Base-by-base conservation (phyloP, 345 rosid species). In the Geranium brycei region DNA sequence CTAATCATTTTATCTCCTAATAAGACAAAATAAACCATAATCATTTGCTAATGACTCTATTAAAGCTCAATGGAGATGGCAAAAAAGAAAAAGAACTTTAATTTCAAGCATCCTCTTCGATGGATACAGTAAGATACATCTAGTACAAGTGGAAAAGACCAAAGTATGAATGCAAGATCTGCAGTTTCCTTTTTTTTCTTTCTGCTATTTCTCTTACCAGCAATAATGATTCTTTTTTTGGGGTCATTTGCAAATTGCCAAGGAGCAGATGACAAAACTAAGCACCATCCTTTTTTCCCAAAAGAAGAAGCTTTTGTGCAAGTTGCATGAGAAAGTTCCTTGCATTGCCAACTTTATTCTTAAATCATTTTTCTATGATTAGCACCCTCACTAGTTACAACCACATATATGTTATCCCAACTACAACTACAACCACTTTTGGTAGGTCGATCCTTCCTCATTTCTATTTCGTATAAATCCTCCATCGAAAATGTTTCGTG, bases 271-370 rank as follows among this genome's bases (percentile, higher is more conserved):
- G 80, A 75, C 80, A 79, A 76, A 77, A 65, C 40, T 17, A 38
- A 62, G 66, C 73, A 69, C 65, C 73, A 19, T 18, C 65, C 53
- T 76, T 74, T 70, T 41, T 7, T 58, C 17, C 51, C 66, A 51
- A 68, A 64, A 67, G 68, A 30, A 69, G 31, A 28, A 51, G 59
- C 62, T 72, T 66, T 73, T 73, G 66, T 35, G 66, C 84, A 76
- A 78, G 63, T 80, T 78, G 82, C 72, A 67, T 51, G 41, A 31
- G 67, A 78, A 75, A 65, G 72, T 64, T 65, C 31, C 53, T 55
- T 58, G 51, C 38, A 51, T 58, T 61, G 51, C 47, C 17, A 61
- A 51, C 78, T 77, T 77, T 77, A 79, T 81, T 79, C 81, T 62
- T 58, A 17, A 35, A 35, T 35, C 41, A 35, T 35, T 69, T 69